Conservation (phyloP, 345 rosid genomes). For the Linum lewisii region DNA sequence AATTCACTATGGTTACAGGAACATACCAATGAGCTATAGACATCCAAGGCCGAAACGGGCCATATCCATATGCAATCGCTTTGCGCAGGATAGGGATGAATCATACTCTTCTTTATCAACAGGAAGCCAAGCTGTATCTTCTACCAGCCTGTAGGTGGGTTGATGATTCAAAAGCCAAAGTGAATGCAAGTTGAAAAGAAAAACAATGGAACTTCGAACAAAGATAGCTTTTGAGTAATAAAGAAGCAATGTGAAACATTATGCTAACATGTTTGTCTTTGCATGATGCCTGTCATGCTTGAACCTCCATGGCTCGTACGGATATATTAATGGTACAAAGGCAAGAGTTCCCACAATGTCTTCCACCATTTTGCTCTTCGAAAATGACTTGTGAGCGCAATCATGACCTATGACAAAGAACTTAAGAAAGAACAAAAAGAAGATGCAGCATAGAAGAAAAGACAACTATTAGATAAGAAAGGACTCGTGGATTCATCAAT, state of each 20-base stretch:
- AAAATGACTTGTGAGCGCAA: conserved; percentile 93
- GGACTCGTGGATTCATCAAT: not conserved
- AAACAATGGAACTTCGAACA: not conserved
- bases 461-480: conserved; percentile 15
- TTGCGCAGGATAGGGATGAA: conserved; percentile 50
- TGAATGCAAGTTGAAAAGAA: not conserved
- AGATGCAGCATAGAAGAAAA: too few relatives aligned
- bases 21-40: conserved; percentile 90
- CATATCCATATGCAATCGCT: conserved; percentile 70
- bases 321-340: conserved; percentile 78
- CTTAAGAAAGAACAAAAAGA: conserved; percentile 28
- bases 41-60: conserved; percentile 94
- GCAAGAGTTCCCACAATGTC: conserved; percentile 93
- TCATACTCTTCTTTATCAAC: conserved; percentile 63
- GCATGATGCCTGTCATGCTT: conserved; percentile 96
- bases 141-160: conserved; percentile 65
- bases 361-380: conserved; percentile 79
- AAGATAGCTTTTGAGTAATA: not conserved
- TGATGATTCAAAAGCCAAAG: conserved; percentile 1
- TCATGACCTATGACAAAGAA: conserved; percentile 99
- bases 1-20: not conserved
- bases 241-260: not conserved
- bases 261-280: conserved; percentile 77
- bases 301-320: conserved; percentile 94
- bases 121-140: conserved; percentile 98